Base-by-base conservation (phyloP, 1,284 basidiomycete species). In the Ustilago bromivora region DNA sequence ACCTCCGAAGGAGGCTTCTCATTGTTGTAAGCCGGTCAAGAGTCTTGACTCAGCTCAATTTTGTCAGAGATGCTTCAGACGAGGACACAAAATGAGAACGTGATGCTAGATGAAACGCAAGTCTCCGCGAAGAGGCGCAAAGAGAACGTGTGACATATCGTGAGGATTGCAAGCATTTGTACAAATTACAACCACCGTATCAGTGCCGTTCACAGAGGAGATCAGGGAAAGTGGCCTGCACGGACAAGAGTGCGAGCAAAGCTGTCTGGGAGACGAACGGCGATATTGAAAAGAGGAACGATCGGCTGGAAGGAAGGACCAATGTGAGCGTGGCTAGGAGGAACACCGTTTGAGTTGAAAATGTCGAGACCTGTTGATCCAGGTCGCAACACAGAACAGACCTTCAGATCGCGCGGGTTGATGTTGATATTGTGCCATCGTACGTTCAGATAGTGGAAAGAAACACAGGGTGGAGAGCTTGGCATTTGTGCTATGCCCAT, bases 301-400 rank as follows among this genome's bases (percentile, higher is more conserved):
- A 73, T 23, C 19, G 54, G 19, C 2, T 68, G 35, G 55, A 73
- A 68, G n/a, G 53, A 57, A 15, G 61, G 60, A 12, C 59, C 41
- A 49, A 64, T 53, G 46, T 19, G 65, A 13, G 61, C 61, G 36
- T 73, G 66, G 54, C 57, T 68, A 13, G 71, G 71, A 10, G 71
- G 71, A 36, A 73, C 68, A 19, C 71, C 71, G 51, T 36, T 65
- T 32, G 61, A 58, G 46, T 63, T 68, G 58, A 73, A 73, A 31
- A 73, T 32, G 55, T 63, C 61, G 32, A 73, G 58, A 36, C 71
- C 71, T 6, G 57, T 63, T 1, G 61, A 46, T 31, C 49, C 49
- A 46, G 43, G 52, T 51, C 53, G 49, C 17, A 49, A 66, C 8
- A 68, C 9, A 10, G 61, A 47, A 54, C 71, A 73, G 32, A 73